phyloP scores from a whole-genome alignment of 1,284 basidiomycete genomes.

The Nidula niveotomentosa region DNA sequence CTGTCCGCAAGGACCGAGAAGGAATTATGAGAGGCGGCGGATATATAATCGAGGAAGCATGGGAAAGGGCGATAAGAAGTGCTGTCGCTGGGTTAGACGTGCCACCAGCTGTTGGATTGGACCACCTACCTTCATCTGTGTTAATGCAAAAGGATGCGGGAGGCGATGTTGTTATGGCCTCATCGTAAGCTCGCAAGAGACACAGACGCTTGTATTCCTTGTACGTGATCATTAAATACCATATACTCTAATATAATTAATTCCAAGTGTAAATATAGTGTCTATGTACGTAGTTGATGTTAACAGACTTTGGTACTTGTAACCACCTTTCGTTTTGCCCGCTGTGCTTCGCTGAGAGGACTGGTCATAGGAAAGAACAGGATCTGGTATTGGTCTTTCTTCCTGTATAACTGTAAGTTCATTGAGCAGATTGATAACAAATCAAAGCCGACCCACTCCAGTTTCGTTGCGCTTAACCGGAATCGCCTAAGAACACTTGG shows the following conservation, averaged over 20 bases:
- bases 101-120: slow-evolving; percentile 32
- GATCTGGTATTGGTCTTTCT: slow-evolving; percentile 62
- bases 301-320: slow-evolving; percentile 38
- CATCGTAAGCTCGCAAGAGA: slow-evolving; percentile 10
- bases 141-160: slow-evolving; percentile 17
- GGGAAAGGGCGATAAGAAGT: slow-evolving; percentile 80
- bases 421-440: not conserved
- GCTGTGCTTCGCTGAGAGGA: slow-evolving; percentile 54
- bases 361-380: slow-evolving; percentile 67
- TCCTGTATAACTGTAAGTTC: slow-evolving; percentile 24
- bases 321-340: slow-evolving; percentile 46
- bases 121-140: slow-evolving; percentile 3
- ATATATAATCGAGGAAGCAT: slow-evolving; percentile 80
- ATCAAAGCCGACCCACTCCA: slow-evolving; percentile 42
- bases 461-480: slow-evolving; percentile 40
- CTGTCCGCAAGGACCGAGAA: slow-evolving; percentile 72
- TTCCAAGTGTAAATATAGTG: too few relatives aligned
- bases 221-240: slow-evolving; percentile 1
- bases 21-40: slow-evolving; percentile 86
- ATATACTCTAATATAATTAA: slow-evolving; percentile 1
- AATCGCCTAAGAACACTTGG: slow-evolving; percentile 11
- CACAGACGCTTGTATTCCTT: not conserved
- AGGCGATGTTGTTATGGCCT: slow-evolving; percentile 45
- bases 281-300: not conserved
- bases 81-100: slow-evolving; percentile 79